Conservation (phyloP, 1,284 basidiomycete genomes). For the Fereydounia khargensis region DNA sequence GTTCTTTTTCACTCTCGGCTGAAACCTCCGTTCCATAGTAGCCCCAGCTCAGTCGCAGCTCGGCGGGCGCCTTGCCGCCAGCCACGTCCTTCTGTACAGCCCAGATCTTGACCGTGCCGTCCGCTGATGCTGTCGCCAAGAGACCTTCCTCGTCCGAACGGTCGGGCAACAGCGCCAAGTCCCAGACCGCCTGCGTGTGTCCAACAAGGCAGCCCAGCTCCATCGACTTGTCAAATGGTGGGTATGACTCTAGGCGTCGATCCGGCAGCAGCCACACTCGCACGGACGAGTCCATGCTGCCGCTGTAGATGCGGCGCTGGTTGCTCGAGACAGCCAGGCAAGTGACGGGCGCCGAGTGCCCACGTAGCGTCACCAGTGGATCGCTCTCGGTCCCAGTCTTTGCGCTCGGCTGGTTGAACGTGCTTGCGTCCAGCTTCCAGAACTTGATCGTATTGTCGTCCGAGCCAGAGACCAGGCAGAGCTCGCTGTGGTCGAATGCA, state of each 20-base stretch:
- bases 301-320: conserved; percentile 78
- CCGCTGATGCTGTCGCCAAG: conserved; percentile 83
- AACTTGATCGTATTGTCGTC: conserved; percentile 95
- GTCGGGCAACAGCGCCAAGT: conserved; percentile 66
- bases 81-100: conserved; percentile 58
- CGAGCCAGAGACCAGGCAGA: conserved; percentile 82
- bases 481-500: conserved; percentile 75
- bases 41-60: conserved; percentile 68
- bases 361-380: conserved; percentile 77
- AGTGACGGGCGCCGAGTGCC: conserved; percentile 89
- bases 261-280: conserved; percentile 74
- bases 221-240: conserved; percentile 77
- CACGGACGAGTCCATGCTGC: conserved; percentile 88
- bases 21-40: conserved; percentile 63
- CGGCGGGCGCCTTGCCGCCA: conserved; percentile 6
- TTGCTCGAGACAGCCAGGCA: conserved; percentile 77
- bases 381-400: conserved; percentile 23
- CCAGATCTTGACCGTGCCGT: conserved; percentile 92
- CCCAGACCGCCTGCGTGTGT: conserved; percentile 94
- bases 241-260: conserved; percentile 66
- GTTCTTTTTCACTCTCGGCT: conserved; percentile 42
- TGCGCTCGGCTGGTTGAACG: conserved; percentile 19
- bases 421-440: conserved; percentile 68
- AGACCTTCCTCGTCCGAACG: conserved; percentile 58
- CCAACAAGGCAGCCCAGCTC: conserved; percentile 79